A percentile compares a stretch with the other conserved stretches of the same genome.
Evolutionary conservation across 139 green algal genomes (phyloP).

Genomic region (Volvox reticuliferus): DNA sequence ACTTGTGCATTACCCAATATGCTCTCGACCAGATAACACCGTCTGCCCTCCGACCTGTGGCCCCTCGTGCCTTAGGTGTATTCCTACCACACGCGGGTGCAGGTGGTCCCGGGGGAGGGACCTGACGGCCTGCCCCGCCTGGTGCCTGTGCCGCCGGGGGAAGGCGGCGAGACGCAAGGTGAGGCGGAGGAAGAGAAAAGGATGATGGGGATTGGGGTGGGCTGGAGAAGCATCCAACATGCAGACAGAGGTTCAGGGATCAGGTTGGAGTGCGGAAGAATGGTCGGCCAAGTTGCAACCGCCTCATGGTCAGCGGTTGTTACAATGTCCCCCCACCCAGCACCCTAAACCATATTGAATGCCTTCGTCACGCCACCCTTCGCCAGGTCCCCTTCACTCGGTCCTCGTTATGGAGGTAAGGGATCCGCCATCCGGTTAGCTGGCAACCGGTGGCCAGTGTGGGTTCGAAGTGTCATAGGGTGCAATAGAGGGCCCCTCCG

Average conservation of each 20-base stretch:
- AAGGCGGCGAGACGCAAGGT: background rate
- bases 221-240: background rate
- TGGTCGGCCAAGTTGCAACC: too few relatives aligned
- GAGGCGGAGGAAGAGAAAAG: background rate
- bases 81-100: constrained; percentile 26
- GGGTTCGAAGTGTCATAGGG: too few relatives aligned
- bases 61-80: background rate
- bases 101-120: background rate
- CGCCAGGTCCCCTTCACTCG: constrained; percentile 18
- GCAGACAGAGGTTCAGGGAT: background rate
- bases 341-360: too few relatives aligned
- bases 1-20: too few relatives aligned
- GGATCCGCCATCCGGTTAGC: too few relatives aligned
- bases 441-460: too few relatives aligned
- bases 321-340: too few relatives aligned
- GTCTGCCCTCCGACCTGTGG: background rate
- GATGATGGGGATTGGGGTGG: background rate
- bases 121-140: constrained; percentile 5
- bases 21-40: too few relatives aligned
- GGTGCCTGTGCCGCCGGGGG: background rate
- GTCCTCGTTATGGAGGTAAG: constrained; percentile 35
- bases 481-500: too few relatives aligned
- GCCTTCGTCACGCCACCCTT: background rate
- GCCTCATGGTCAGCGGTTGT: too few relatives aligned
- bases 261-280: too few relatives aligned